Base-by-base conservation (phyloP, 106 monocot genomes). In the Apostasia ramifera region DNA sequence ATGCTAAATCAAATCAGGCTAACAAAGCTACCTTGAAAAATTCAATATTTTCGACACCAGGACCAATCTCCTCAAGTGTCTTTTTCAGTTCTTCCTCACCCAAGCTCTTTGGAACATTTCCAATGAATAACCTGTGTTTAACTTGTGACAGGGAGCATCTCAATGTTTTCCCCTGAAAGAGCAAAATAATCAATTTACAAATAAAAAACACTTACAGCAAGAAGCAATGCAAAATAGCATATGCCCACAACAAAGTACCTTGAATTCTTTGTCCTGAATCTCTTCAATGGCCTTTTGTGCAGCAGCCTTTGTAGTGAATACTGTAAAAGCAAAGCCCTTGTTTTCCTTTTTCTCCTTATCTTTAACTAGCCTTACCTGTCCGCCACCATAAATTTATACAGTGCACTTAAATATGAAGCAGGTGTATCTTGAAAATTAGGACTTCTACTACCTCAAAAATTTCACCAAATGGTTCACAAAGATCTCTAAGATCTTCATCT, bases 21-120 rank as follows among this genome's bases (percentile, higher is more conserved):
- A 37, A 57, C 14, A 68, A 70, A 78, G 48, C n/a, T 26, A 98
- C 98, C 93, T 93, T 98, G 69, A 90, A 83, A 61, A 77, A 81
- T 80, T 98, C 98, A 72, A 98, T 72, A 74, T 90, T 90, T 61
- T 93, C 85, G 73, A 98, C 85, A 57, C 98, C 98, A 80, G 98
- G 93, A 65, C 93, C 89, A 70, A 46, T 83, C 50, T 83, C 86
- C 42, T 90, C 86, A 55, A 98, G 83, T 6, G 90, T 77, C 80
- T 87, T 88, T 75, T 67, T 83, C 55, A 98, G 67, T 39, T 98
- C 98, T 63, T 93, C 86, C 74, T 98, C 98, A 38, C 83, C 63
- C 71, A 98, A 84, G 54, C 75, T 84, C 76, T 98, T 98, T 53
- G 98, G 98, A 40, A 98, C 81, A 76, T 98, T 98, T 6, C 98